phyloP scores from a whole-genome alignment of 2,329 filamentous ascomycete species.

The Colletotrichum sp. region DNA sequence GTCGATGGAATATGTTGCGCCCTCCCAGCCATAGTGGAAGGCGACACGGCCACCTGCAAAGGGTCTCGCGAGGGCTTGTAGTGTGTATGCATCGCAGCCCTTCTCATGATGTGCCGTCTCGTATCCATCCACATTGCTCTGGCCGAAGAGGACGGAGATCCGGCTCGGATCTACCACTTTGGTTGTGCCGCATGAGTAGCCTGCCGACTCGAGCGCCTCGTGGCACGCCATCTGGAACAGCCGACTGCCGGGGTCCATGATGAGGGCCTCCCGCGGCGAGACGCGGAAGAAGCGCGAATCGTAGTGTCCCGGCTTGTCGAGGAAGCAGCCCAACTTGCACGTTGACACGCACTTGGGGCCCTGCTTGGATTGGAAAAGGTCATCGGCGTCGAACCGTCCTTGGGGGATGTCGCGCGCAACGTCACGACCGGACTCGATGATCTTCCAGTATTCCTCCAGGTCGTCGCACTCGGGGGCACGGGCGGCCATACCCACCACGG shows the following conservation, averaged over 20 bases:
- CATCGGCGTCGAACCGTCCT: neutral
- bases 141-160: neutral
- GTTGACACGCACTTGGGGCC: neutral
- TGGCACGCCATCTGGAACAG: slow-evolving; percentile 36
- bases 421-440: neutral
- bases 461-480: neutral
- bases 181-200: slow-evolving; percentile 26
- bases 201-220: slow-evolving; percentile 31
- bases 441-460: neutral
- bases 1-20: slow-evolving; percentile 37
- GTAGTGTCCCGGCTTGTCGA: slow-evolving; percentile 30
- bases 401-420: neutral
- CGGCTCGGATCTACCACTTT: slow-evolving; percentile 29
- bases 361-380: neutral
- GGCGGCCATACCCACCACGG: neutral
- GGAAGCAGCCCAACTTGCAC: slow-evolving; percentile 8
- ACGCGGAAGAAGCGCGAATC: slow-evolving; percentile 47
- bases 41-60: neutral
- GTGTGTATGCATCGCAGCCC: neutral
- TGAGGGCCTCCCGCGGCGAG: slow-evolving; percentile 26
- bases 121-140: neutral
- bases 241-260: slow-evolving; percentile 37
- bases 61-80: neutral
- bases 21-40: slow-evolving; percentile 23
- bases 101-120: neutral